Conservation (phyloP, 441 rosid genomes). For the Macaranga tanarius region DNA sequence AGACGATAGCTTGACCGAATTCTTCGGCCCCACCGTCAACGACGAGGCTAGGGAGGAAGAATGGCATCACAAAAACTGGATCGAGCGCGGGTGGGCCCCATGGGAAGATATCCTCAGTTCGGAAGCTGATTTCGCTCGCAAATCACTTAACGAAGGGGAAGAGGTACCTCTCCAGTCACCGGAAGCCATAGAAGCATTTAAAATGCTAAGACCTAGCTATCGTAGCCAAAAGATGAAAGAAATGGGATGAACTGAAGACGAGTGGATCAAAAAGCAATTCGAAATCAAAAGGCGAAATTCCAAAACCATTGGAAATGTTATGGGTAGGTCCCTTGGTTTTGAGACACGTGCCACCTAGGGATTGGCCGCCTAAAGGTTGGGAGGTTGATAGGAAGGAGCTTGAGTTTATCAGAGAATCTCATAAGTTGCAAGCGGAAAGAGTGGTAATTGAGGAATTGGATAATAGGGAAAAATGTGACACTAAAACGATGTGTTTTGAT, state of each 20-base stretch:
- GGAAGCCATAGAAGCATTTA: conserved; percentile 89
- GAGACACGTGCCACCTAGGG: too few relatives aligned
- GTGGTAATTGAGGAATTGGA: too few relatives aligned
- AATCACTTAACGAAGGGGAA: conserved; percentile 83
- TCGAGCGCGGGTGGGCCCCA: conserved; percentile 95
- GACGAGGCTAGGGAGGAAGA: conserved; percentile 81
- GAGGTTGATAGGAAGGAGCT: too few relatives aligned
- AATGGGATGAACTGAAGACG: conserved; percentile 77
- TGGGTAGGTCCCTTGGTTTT: conserved; percentile 99
- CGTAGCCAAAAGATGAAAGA: conserved; percentile 60
- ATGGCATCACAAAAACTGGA: conserved; percentile 84
- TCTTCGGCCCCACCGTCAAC: conserved; percentile 49
- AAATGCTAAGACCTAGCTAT: conserved; percentile 69
- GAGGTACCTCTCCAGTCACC: conserved; percentile 82
- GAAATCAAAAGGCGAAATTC: conserved; percentile 77
- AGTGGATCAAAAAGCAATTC: conserved; percentile 73
- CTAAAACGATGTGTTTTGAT: too few relatives aligned
- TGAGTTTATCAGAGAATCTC: too few relatives aligned
- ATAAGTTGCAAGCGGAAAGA: too few relatives aligned
- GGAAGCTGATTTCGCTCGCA: conserved; percentile 88
- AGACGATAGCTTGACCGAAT: conserved; percentile 75
- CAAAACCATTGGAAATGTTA: conserved; percentile 55
- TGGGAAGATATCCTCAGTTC: conserved; percentile 94
- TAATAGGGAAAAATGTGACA: too few relatives aligned
- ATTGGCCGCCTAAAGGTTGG: too few relatives aligned